These are phyloP conservation scores for Jamesozyma hellenica DNA, from an alignment of 805 yeast species.

Conservation along the genomic window DNA sequence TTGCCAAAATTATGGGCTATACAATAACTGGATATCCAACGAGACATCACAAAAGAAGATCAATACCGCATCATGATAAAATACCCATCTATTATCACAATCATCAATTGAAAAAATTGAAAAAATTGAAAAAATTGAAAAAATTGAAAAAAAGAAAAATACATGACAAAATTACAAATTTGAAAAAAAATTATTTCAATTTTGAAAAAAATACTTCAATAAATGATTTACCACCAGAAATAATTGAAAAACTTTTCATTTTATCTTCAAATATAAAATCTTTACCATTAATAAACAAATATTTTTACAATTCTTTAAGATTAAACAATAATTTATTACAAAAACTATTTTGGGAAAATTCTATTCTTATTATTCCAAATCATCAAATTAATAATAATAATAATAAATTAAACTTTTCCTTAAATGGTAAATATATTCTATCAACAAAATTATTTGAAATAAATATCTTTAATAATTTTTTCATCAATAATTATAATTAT, in stretches of 20 bases:
- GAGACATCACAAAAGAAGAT: slow-evolving; percentile 11
- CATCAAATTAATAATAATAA: background rate
- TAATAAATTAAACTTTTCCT: too few relatives aligned
- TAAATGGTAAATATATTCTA: slow-evolving; percentile 1
- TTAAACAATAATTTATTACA: slow-evolving; percentile 7
- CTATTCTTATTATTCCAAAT: slow-evolving; percentile 3
- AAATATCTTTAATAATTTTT: slow-evolving; percentile 1
- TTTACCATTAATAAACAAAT: slow-evolving; percentile 9
- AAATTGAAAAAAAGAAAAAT: background rate
- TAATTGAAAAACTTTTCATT: slow-evolving; percentile 10
- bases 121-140: background rate
- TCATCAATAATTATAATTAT: slow-evolving; percentile 2
- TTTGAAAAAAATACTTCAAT: background rate
- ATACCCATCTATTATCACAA: slow-evolving; percentile 5
- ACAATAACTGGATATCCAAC: slow-evolving; percentile 15
- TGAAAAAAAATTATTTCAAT: background rate
- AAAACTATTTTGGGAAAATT: slow-evolving; percentile 10
- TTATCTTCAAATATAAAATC: slow-evolving; percentile 1
- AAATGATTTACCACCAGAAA: slow-evolving; percentile 10
- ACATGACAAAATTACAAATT: background rate
- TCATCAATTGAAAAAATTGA: background rate
- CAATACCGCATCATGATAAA: slow-evolving; percentile 1
- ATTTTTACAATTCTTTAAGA: slow-evolving; percentile 10
- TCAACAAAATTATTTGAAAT: slow-evolving; percentile 6
- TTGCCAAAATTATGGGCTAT: slow-evolving; percentile 16